Base-by-base conservation (phyloP, 805 yeast species). In the Ogataea ramenticola region DNA sequence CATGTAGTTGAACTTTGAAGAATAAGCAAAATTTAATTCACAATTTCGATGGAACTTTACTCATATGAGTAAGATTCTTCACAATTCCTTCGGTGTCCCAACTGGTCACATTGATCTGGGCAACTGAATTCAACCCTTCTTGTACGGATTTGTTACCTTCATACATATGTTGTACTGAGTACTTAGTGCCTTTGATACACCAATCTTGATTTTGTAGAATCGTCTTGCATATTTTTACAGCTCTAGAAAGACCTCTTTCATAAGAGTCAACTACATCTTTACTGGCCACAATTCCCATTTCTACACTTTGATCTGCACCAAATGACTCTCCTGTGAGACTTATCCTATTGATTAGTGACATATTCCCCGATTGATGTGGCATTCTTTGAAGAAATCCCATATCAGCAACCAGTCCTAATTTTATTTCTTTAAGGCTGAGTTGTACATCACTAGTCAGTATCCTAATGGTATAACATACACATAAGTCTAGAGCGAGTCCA, bases 361-460 rank as follows among this genome's bases (percentile, higher is more conserved):
- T 62, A 57, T 81, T 81, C 36, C 71, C 72, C 17, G 73, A 72
- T 1, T 80, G 45, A 17, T 56, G 55, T 5, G 86, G 82, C 45
- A 83, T 54, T 55, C 91, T 69, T 61, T 85, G 90, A 46, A 85
- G 66, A 1, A 86, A 72, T 4, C 95, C 95, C 54, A 85, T 82
- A 57, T 86, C 93, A 1, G 93, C 89, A 33, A 86, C 74, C 56
- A 86, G 70, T 3, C 91, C 93, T 43, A 85, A 69, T 48, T 79
- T 76, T 47, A 84, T 78, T 62, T 85, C 95, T 45, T 82, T 75
- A 45, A 86, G 74, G 36, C 83, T 71, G 49, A 82, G 69, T 34
- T 56, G 62, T 14, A 75, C 71, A 49, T 75, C 82, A 27, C 64
- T 62, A 3, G 79, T 64, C 11, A 79, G 77, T 12, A 80, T 58